phyloP scores from a whole-genome alignment of 176 grass and related monocot species.

The Carex kokanica region DNA sequence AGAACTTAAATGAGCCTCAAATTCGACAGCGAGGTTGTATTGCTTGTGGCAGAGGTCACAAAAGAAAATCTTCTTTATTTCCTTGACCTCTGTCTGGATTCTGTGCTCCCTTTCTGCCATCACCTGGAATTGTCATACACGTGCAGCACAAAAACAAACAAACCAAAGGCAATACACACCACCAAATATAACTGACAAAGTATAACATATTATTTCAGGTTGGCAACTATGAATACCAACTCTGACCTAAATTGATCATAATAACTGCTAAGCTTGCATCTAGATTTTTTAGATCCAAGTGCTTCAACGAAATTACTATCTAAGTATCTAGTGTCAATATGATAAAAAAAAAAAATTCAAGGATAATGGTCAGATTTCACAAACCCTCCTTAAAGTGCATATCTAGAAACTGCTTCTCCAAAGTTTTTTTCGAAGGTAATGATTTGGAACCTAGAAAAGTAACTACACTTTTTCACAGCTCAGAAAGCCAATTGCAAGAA shows the following conservation, averaged over 20 bases:
- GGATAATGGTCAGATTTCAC: not conserved
- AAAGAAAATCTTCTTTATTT: constrained; percentile 96
- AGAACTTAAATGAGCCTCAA: constrained; percentile 91
- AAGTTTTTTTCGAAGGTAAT: not conserved
- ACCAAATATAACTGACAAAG: constrained; percentile 87
- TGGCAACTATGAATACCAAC: constrained; percentile 34
- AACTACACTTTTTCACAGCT: not conserved
- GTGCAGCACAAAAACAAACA: constrained; percentile 43
- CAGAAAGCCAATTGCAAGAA: not conserved
- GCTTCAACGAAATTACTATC: constrained; percentile 3
- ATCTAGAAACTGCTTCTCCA: not conserved
- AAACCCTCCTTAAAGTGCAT: not conserved
- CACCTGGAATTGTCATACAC: constrained; percentile 98
- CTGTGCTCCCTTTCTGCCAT: constrained; percentile 95
- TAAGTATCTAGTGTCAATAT: constrained; percentile 18
- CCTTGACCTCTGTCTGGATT: constrained; percentile 93
- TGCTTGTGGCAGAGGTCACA: constrained; percentile 93
- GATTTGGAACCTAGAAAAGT: not conserved
- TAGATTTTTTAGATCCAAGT: not conserved
- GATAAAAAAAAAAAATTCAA: not conserved
- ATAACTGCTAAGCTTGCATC: constrained; percentile 9
- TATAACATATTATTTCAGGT: constrained; percentile 38
- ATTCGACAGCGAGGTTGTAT: constrained; percentile 92
- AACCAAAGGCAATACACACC: constrained; percentile 66
- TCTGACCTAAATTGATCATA: not conserved